Base-by-base conservation (phyloP, 2,329 filamentous ascomycete species). In the Claviceps arundinis region DNA sequence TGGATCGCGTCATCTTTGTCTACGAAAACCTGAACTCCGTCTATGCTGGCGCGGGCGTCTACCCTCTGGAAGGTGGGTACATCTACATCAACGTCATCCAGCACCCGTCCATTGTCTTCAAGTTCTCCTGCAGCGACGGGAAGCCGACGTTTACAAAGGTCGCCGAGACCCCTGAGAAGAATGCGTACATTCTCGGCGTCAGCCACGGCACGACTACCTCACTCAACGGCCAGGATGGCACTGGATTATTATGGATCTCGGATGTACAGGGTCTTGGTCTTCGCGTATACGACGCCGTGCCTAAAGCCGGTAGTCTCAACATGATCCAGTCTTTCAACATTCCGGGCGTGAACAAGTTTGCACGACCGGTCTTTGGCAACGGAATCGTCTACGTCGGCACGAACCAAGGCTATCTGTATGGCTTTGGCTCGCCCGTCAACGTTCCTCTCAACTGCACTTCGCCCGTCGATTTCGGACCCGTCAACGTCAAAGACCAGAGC, bases 191-290 rank as follows among this genome's bases (percentile, higher is more conserved):
- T 48, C 70, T 81, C 0, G 78, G 78, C 30, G 74, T 78, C 37
- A 73, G 76, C 26, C 77, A 81, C 54, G 75, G 76, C 22, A 78
- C 77, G 0, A 73, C 73, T 0, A 81, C 78, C 0, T 77, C 77
- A 0, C 65, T 80, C 46, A 71, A 76, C 50, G 73, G 73, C 4
- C 68, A 78, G 56, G 61, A 68, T 2, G 78, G 77, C 3, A 79
- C 76, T 1, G 78, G 77, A 26, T 69, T 81, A 1, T 60, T 80
- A 5, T 81, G 78, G 78, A 72, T 71, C 1, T 73, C 70, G 1
- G 78, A 81, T 51, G 74, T 80, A 0, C 73, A 80, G 56, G 75
- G 75, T 5, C 64, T 66, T 6, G 73, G 74, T 53, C 66, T 80
- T 9, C 69, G 74, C 19, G 69, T 78, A 37, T 80, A 78, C 57